Percentiles rank a stretch among this genome's conserved stretches.
Conservation (phyloP, 2,329 filamentous ascomycete genomes). For the Onygena corvina region DNA sequence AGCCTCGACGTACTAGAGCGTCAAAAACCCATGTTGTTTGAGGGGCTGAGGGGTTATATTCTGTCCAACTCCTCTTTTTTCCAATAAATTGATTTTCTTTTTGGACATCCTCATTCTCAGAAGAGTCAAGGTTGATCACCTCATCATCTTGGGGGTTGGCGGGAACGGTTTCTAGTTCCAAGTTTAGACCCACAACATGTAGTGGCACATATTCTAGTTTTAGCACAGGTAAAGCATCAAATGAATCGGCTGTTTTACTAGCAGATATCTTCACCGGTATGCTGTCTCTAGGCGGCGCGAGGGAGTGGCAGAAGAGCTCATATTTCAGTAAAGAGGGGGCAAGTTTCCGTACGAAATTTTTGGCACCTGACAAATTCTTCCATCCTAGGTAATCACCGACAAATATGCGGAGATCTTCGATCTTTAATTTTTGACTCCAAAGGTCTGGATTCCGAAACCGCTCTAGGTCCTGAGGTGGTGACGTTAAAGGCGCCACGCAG, state of each 20-base stretch:
- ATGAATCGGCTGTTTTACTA: slow-evolving; percentile 57
- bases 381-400: slow-evolving; percentile 74
- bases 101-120: slow-evolving; percentile 23
- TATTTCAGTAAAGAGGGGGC: slow-evolving; percentile 63
- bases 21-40: slow-evolving; percentile 60
- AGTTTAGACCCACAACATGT: slow-evolving; percentile 63
- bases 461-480: slow-evolving; percentile 46
- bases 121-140: slow-evolving; percentile 21
- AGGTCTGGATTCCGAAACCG: slow-evolving; percentile 42
- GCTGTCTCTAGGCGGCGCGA: slow-evolving; percentile 26
- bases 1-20: slow-evolving; percentile 50
- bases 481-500: slow-evolving; percentile 80
- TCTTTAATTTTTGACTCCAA: slow-evolving; percentile 55
- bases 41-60: slow-evolving; percentile 51
- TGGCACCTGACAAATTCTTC: slow-evolving; percentile 63
- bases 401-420: slow-evolving; percentile 58
- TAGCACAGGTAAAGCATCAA: slow-evolving; percentile 63
- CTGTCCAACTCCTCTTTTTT: slow-evolving; percentile 24
- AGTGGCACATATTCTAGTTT: slow-evolving; percentile 66
- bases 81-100: slow-evolving; percentile 16
- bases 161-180: slow-evolving; percentile 48
- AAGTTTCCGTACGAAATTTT: slow-evolving; percentile 71
- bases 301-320: slow-evolving; percentile 34
- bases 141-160: slow-evolving; percentile 5
- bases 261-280: slow-evolving; percentile 50